phyloP scores from a whole-genome alignment of 2,329 filamentous ascomycete species.

The Penicillium palitans region DNA sequence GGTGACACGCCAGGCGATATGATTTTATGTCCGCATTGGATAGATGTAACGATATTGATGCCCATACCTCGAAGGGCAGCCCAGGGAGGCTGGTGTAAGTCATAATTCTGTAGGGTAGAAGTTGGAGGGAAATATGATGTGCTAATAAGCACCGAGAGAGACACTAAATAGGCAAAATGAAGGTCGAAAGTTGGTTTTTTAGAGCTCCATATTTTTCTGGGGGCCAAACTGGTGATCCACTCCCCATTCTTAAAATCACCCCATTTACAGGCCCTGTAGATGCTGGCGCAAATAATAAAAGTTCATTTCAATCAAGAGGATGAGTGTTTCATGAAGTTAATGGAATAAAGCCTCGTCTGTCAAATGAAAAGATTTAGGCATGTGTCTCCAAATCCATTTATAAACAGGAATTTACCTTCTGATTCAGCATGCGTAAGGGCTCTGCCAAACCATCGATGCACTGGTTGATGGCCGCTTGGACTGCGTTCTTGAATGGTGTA shows the following conservation, averaged over 20 bases:
- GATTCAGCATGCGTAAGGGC: background rate
- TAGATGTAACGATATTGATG: background rate
- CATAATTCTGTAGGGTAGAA: background rate
- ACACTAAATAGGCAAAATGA: background rate
- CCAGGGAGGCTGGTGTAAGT: background rate
- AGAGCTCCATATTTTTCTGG: background rate
- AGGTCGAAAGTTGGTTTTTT: no score
- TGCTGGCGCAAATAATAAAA: no score
- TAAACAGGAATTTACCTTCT: background rate
- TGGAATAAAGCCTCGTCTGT: no score
- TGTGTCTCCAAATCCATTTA: no score
- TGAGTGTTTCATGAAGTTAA: no score
- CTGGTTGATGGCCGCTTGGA: background rate
- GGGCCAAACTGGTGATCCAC: background rate
- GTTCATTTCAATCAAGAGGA: no score
- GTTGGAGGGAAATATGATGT: background rate
- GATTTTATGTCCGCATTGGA: background rate
- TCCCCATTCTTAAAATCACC: background rate
- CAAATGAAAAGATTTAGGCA: no score
- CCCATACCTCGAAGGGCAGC: background rate
- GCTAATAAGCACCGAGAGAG: background rate
- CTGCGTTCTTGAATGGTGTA: background rate
- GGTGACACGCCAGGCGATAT: background rate
- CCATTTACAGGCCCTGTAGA: background rate
- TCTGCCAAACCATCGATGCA: background rate